These are phyloP conservation scores for Pterulicium gracile DNA, from an alignment of 1,284 basidiomycete genomes.

Conservation along the genomic window DNA sequence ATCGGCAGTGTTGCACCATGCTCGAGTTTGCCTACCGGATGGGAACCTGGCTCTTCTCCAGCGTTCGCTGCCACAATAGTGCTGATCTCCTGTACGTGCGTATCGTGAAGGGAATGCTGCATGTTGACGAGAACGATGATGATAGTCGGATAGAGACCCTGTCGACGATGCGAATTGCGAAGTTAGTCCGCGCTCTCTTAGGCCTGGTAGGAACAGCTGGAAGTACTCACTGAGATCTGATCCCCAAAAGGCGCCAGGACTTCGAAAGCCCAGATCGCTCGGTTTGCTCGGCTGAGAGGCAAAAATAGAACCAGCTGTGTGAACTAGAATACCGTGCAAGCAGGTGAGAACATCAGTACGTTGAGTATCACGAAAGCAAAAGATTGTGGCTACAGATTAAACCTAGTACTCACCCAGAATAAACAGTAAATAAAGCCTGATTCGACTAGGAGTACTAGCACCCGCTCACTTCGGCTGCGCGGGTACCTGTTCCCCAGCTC, in stretches of 20 bases:
- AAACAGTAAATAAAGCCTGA: constrained; percentile 1
- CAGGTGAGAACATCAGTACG: too few relatives aligned
- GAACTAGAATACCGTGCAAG: too few relatives aligned
- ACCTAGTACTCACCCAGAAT: neutral
- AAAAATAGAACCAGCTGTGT: neutral
- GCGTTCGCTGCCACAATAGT: neutral
- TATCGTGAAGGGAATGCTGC: neutral
- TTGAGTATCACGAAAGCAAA: too few relatives aligned
- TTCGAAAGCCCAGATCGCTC: constrained; percentile 1
- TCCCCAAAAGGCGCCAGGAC: constrained; percentile 1
- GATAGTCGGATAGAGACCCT: constrained; percentile 1
- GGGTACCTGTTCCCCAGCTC: neutral
- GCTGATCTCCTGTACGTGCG: neutral
- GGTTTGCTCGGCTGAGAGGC: too few relatives aligned
- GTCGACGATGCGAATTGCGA: neutral
- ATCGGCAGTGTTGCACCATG: neutral
- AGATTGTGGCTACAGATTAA: too few relatives aligned
- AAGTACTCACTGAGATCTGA: neutral
- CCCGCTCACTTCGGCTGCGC: neutral
- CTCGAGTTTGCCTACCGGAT: too few relatives aligned
- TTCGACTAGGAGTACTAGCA: neutral
- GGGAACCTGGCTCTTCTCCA: neutral
- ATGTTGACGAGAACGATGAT: constrained; percentile 2
- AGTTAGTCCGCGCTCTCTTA: neutral
- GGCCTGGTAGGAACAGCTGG: neutral